Evolutionary conservation across 441 rosid genomes (phyloP).

Genomic region (Capsella rubella): DNA sequence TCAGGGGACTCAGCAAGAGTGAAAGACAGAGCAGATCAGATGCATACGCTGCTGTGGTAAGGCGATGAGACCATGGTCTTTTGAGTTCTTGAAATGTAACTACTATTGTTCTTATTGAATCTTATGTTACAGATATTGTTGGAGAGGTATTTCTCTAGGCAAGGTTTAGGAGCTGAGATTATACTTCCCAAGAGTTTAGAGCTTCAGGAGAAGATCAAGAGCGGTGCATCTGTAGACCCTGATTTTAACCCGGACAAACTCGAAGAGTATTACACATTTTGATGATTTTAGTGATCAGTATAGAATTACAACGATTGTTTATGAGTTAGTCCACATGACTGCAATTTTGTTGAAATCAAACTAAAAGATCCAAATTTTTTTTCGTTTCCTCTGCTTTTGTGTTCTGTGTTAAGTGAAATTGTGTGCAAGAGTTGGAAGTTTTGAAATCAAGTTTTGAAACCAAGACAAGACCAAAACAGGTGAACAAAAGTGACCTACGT

Average conservation of each 20-base stretch:
- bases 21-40: slow-evolving; percentile 60
- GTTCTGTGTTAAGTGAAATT: not conserved
- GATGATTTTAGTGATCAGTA: not conserved
- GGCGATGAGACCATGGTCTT: slow-evolving; percentile 28
- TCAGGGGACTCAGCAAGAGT: slow-evolving; percentile 72
- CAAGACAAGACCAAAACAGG: slow-evolving; percentile 11
- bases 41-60: slow-evolving; percentile 89
- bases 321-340: not conserved
- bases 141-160: slow-evolving; percentile 73
- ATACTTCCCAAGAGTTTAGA: slow-evolving; percentile 72
- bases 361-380: not conserved
- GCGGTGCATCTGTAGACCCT: slow-evolving; percentile 54
- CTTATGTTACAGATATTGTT: slow-evolving; percentile 64
- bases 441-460: not conserved
- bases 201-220: slow-evolving; percentile 76
- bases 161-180: slow-evolving; percentile 67
- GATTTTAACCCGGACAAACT: slow-evolving; percentile 56
- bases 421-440: not conserved
- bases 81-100: not conserved
- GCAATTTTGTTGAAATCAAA: not conserved
- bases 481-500: slow-evolving; percentile 39
- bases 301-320: not conserved
- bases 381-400: not conserved
- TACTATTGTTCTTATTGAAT: slow-evolving; percentile 8
- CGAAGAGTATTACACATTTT: slow-evolving; percentile 39